Evolutionary conservation across 129 eudicot species (phyloP).

Genomic region (Tagetes erecta): DNA sequence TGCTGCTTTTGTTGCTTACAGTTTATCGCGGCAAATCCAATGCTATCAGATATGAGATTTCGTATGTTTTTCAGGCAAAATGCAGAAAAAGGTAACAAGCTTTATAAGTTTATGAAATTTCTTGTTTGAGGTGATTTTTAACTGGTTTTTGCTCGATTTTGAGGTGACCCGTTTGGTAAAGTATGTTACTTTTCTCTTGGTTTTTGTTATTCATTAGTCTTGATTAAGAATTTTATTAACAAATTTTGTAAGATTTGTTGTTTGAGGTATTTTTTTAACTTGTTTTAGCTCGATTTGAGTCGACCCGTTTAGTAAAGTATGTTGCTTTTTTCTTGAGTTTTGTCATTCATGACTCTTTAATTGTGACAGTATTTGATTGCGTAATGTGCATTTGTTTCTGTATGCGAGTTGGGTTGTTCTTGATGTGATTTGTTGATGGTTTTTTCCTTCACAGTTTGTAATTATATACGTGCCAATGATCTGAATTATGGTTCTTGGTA

Average conservation of each 20-base stretch:
- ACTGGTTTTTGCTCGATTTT: background rate
- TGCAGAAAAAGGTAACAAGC: conserved; percentile 13
- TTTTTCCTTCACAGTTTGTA: background rate
- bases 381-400: background rate
- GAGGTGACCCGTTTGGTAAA: background rate
- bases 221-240: background rate
- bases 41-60: conserved; percentile 8
- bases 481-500: background rate
- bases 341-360: background rate
- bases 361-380: background rate
- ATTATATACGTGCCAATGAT: background rate
- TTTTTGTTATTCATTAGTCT: conserved; percentile 1
- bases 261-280: background rate
- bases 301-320: background rate
- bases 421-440: conserved; percentile 3
- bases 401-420: conserved; percentile 21
- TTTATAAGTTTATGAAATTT: background rate
- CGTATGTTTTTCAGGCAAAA: background rate
- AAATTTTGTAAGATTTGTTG: background rate
- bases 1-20: background rate
- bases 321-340: conserved; percentile 7
- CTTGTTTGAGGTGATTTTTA: background rate
- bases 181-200: conserved; percentile 6
- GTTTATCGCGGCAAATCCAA: background rate
- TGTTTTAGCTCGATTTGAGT: background rate